Conservation (phyloP, 2,329 filamentous ascomycete species). For the Xylariaceae sp. region DNA sequence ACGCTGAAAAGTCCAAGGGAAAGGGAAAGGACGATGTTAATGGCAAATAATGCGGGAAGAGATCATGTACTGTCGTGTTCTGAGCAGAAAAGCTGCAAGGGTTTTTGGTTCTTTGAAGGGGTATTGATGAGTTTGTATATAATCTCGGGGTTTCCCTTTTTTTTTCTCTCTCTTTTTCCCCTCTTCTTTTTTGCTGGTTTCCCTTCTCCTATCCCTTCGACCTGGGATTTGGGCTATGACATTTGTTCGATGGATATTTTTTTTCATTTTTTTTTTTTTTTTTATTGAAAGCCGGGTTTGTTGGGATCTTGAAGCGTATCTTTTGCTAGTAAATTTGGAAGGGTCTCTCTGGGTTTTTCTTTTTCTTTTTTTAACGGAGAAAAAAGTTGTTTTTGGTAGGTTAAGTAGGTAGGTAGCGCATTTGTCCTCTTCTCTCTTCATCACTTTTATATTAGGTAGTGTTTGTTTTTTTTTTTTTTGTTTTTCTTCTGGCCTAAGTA, state of each 20-base stretch:
- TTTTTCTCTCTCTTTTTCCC: neutral
- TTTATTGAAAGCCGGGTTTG: neutral
- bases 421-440: no score
- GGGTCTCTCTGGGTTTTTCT: no score
- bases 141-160: conserved; percentile 7
- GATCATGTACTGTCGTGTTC: neutral
- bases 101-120: neutral
- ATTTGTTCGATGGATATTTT: no score
- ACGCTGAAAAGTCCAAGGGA: conserved; percentile 24
- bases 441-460: no score
- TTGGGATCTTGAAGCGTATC: no score
- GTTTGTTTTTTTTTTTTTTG: no score
- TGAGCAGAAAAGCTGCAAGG: neutral
- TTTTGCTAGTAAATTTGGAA: no score
- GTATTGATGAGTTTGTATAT: conserved; percentile 9
- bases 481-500: no score
- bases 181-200: neutral
- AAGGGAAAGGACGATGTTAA: conserved; percentile 26
- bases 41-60: conserved; percentile 11
- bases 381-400: no score
- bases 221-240: neutral
- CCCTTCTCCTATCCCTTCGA: neutral
- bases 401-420: no score
- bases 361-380: no score
- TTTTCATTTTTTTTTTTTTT: neutral